Conservation (phyloP, 2,329 filamentous ascomycete species). For the Dothiorella sarmentorum region DNA sequence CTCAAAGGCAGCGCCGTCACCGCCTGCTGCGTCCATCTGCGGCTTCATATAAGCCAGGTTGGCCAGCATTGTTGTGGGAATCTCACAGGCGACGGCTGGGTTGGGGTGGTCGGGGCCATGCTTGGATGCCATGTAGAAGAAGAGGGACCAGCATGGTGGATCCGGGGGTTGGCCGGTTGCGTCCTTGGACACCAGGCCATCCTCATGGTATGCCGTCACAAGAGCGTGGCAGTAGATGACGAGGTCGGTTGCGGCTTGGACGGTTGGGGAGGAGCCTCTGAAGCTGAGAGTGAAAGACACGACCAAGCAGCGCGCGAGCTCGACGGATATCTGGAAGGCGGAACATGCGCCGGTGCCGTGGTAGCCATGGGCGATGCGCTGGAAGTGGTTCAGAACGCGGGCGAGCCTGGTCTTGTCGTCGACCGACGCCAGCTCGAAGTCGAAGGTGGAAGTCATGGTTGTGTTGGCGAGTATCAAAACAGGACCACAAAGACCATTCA, state of each 20-base stretch:
- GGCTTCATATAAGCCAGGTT: background rate
- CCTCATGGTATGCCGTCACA: background rate
- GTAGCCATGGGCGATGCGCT: background rate
- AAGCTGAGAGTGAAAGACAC: background rate
- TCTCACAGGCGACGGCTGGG: background rate
- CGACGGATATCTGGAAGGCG: background rate
- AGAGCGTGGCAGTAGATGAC: background rate
- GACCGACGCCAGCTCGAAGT: no score
- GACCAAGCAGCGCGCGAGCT: background rate
- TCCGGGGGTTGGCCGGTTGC: background rate
- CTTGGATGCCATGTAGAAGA: background rate
- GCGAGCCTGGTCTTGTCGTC: background rate
- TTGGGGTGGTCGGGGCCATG: background rate
- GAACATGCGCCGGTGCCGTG: background rate
- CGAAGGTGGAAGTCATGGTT: background rate
- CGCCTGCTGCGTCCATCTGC: background rate
- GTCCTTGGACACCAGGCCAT: background rate
- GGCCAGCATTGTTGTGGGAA: background rate
- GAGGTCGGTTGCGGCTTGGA: background rate
- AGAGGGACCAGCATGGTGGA: background rate
- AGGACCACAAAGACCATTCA: no score
- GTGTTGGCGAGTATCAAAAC: no score
- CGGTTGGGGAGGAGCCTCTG: background rate
- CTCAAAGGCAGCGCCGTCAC: background rate
- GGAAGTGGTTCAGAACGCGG: background rate